These are phyloP conservation scores for Akebia trifoliata DNA, from an alignment of 164 flowering plant species.

Conservation along the genomic window DNA sequence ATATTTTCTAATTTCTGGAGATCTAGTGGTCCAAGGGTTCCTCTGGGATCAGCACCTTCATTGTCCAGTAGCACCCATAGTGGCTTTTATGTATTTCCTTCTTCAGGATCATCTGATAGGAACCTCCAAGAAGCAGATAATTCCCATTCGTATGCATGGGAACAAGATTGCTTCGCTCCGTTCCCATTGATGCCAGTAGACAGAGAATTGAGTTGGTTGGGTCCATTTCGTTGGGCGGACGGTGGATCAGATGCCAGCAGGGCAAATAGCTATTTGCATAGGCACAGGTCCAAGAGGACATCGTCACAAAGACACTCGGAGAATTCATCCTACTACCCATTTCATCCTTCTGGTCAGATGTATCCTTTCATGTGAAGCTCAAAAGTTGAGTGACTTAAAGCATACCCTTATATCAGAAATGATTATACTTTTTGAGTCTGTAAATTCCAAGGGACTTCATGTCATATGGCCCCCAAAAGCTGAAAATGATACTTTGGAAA, in stretches of 20 bases:
- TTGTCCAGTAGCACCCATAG: slow-evolving; percentile 56
- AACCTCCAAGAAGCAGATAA: slow-evolving; percentile 55
- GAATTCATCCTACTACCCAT: slow-evolving; percentile 13
- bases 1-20: slow-evolving; percentile 36
- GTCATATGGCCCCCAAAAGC: slow-evolving; percentile 22
- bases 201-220: slow-evolving; percentile 57
- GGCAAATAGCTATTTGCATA: slow-evolving; percentile 46
- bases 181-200: slow-evolving; percentile 47
- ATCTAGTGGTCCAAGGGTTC: slow-evolving; percentile 48
- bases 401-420: not conserved
- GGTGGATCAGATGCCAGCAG: slow-evolving; percentile 45
- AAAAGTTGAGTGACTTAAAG: slow-evolving; percentile 21
- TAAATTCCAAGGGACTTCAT: slow-evolving; percentile 16
- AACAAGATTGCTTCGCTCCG: slow-evolving; percentile 57
- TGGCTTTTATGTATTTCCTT: slow-evolving; percentile 48
- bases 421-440: slow-evolving; percentile 25
- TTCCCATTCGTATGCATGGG: slow-evolving; percentile 59
- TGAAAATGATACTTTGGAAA: too few relatives aligned
- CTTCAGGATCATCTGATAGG: slow-evolving; percentile 45
- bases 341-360: slow-evolving; percentile 13
- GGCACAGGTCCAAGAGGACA: slow-evolving; percentile 65
- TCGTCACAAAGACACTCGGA: slow-evolving; percentile 56
- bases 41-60: slow-evolving; percentile 31
- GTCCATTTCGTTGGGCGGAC: slow-evolving; percentile 44
- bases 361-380: slow-evolving; percentile 27